These are phyloP conservation scores for Lichtheimia hyalospora DNA, from an alignment of 371 early-diverging fungal genomes.

Conservation along the genomic window DNA sequence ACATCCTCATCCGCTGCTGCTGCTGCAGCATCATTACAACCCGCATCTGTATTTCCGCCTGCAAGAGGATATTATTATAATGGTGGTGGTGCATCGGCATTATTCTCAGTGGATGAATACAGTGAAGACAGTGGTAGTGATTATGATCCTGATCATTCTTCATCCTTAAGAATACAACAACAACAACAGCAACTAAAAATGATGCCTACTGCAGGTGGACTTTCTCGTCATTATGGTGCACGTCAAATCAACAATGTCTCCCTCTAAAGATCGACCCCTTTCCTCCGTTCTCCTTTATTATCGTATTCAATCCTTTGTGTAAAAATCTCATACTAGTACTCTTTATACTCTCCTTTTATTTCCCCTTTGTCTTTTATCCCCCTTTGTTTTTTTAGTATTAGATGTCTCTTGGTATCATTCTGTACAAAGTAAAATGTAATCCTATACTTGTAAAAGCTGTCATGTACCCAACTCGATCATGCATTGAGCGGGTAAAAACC, in stretches of 20 bases:
- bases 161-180: no score
- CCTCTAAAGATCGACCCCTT: neutral
- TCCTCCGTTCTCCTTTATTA: neutral
- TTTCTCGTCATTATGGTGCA: conserved; percentile 10
- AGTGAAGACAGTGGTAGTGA: neutral
- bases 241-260: conserved; percentile 12
- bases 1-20: neutral
- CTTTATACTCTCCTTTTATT: no score
- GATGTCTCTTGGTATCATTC: no score
- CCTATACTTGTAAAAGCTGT: no score
- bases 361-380: no score
- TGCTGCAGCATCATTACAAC: no score
- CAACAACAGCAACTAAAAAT: neutral
- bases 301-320: neutral
- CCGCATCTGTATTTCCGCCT: no score
- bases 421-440: no score
- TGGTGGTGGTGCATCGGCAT: conserved; percentile 1
- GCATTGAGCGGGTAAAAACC: no score
- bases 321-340: neutral
- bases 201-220: neutral
- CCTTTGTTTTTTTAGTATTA: no score
- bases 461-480: no score
- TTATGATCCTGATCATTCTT: no score
- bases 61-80: neutral
- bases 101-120: neutral